A percentile compares a stretch with the other conserved stretches of the same genome.
phyloP scores from a whole-genome alignment of 495 filamentous ascomycete genomes.

The Xeromyces bisporus region DNA sequence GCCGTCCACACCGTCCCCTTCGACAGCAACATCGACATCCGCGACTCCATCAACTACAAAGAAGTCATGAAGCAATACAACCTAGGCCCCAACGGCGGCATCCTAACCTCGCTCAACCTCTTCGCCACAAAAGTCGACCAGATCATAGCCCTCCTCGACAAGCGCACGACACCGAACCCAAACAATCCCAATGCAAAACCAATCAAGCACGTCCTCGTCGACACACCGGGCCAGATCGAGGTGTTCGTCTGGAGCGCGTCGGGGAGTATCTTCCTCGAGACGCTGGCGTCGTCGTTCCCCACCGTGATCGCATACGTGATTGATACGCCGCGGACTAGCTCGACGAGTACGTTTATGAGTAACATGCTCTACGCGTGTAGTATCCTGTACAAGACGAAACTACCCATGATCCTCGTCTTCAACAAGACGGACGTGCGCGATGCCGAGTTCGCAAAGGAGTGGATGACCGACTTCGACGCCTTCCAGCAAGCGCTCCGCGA shows the following conservation, averaged over 20 bases:
- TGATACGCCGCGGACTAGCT: constrained; percentile 82
- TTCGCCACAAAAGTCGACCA: constrained; percentile 98
- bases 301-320: constrained; percentile 96
- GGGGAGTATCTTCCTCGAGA: constrained; percentile 83
- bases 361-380: constrained; percentile 99
- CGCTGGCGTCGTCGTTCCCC: constrained; percentile 80
- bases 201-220: constrained; percentile 74
- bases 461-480: constrained; percentile 98
- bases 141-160: constrained; percentile 75
- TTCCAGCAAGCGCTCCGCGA: constrained; percentile 73
- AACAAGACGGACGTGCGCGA: constrained; percentile 96
- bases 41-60: constrained; percentile 97
- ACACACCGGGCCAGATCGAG: constrained; percentile 95
- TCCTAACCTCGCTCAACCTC: constrained; percentile 85
- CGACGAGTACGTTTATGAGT: constrained; percentile 93
- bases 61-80: constrained; percentile 99
- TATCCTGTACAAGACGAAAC: constrained; percentile 94
- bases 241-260: constrained; percentile 96
- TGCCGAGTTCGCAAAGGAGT: constrained; percentile 84
- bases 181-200: constrained; percentile 41
- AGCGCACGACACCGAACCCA: constrained; percentile 53
- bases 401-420: constrained; percentile 96
- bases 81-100: constrained; percentile 94
- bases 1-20: constrained; percentile 94
- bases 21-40: constrained; percentile 95